These are phyloP conservation scores for Pyrus bretschneideri DNA, from an alignment of 306 rosid genomes.

Conservation along the genomic window DNA sequence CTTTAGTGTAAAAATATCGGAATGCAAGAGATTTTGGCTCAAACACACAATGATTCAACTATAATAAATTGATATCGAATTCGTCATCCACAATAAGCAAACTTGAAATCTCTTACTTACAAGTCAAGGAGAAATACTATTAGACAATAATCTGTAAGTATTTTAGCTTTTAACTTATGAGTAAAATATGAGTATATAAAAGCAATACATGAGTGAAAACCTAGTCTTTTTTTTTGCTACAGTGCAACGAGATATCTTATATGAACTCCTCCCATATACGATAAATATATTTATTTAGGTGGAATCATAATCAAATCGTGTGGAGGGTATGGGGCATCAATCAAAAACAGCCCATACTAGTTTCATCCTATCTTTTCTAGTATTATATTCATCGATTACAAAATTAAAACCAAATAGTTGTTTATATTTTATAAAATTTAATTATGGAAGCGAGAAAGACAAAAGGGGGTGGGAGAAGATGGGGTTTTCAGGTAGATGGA, in stretches of 20 bases:
- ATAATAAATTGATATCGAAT: no score
- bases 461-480: slow-evolving; percentile 20
- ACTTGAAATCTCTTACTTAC: no score
- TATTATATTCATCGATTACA: not conserved
- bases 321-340: slow-evolving; percentile 6
- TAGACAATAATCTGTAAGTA: not conserved
- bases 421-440: not conserved
- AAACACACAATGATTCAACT: not conserved
- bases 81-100: no score
- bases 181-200: not conserved
- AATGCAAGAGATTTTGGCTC: no score
- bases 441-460: not conserved
- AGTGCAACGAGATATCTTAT: no score
- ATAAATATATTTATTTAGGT: not conserved
- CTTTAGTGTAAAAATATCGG: no score
- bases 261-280: no score
- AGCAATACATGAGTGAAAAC: not conserved
- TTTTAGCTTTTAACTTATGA: not conserved
- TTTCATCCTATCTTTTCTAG: not conserved
- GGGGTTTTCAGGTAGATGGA: slow-evolving; percentile 49
- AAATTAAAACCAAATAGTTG: not conserved
- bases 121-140: no score
- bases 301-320: slow-evolving; percentile 6
- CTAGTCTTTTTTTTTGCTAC: no score
- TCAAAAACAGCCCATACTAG: slow-evolving; percentile 14